A percentile compares a stretch with the other conserved stretches of the same genome.
These are phyloP conservation scores for Venturiaceae sp. DNA, from an alignment of 2,329 filamentous ascomycete species.

Conservation along the genomic window DNA sequence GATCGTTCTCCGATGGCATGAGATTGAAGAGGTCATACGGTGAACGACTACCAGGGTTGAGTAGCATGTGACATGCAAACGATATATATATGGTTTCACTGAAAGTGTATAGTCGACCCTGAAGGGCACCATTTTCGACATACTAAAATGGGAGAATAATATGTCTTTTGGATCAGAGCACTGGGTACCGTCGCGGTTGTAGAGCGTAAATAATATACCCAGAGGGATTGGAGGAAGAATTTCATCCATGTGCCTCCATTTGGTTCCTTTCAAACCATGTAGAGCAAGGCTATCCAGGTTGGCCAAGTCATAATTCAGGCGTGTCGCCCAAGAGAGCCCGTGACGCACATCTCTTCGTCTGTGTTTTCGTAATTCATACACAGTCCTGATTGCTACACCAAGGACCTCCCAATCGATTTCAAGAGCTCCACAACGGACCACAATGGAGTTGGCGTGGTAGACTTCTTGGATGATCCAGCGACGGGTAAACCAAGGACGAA, in stretches of 20 bases:
- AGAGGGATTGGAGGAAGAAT: background rate
- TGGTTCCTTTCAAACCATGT: background rate
- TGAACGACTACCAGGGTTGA: background rate
- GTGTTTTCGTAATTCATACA: background rate
- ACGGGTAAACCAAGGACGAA: background rate
- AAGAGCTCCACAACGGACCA: background rate
- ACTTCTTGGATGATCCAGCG: background rate
- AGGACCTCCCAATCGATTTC: background rate
- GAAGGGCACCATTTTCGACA: background rate
- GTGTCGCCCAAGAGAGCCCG: background rate
- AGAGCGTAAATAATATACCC: no score
- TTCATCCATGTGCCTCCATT: background rate
- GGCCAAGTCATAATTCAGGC: background rate
- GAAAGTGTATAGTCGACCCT: background rate
- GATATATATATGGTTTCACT: background rate
- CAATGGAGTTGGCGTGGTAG: background rate
- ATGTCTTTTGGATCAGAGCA: background rate
- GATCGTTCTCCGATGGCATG: background rate
- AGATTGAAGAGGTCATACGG: background rate
- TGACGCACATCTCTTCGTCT: background rate
- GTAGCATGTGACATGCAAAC: background rate
- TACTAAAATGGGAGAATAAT: background rate
- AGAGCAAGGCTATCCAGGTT: background rate
- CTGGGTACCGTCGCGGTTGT: background rate
- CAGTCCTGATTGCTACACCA: background rate